Percentiles rank a stretch among this genome's conserved stretches.
Evolutionary conservation across 805 yeast genomes (phyloP).

Genomic region (Wickerhamiella sergipiensis): DNA sequence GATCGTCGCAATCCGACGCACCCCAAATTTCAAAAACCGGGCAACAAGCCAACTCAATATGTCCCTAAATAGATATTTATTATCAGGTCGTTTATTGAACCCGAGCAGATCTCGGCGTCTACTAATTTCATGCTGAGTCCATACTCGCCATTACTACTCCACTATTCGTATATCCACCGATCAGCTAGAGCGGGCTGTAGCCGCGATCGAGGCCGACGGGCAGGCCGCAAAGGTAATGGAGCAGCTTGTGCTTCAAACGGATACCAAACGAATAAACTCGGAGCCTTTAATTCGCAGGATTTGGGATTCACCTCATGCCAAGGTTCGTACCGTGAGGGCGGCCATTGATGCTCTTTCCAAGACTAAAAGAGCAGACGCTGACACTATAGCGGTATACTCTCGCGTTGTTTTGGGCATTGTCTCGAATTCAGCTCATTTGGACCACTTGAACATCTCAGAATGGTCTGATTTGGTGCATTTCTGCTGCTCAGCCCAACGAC

Average conservation of each 20-base stretch:
- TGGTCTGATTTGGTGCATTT: not conserved
- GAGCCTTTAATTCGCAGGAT: not conserved
- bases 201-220: not conserved
- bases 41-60: no score
- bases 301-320: not conserved
- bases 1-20: conserved; percentile 8
- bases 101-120: no score
- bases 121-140: no score
- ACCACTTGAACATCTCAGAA: not conserved
- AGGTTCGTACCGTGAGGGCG: not conserved
- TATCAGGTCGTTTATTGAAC: not conserved
- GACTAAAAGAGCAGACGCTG: not conserved
- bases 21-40: not conserved
- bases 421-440: not conserved
- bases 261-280: not conserved
- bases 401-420: not conserved
- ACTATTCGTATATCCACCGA: not conserved
- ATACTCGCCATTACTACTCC: not conserved
- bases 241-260: not conserved
- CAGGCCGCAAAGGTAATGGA: not conserved
- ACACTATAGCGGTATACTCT: not conserved
- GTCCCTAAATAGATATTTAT: no score
- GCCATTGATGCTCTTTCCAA: not conserved
- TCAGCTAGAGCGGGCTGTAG: not conserved
- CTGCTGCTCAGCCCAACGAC: not conserved